Evolutionary conservation across 805 yeast genomes (phyloP).

Genomic region (Saccharomycopsis javanensis): DNA sequence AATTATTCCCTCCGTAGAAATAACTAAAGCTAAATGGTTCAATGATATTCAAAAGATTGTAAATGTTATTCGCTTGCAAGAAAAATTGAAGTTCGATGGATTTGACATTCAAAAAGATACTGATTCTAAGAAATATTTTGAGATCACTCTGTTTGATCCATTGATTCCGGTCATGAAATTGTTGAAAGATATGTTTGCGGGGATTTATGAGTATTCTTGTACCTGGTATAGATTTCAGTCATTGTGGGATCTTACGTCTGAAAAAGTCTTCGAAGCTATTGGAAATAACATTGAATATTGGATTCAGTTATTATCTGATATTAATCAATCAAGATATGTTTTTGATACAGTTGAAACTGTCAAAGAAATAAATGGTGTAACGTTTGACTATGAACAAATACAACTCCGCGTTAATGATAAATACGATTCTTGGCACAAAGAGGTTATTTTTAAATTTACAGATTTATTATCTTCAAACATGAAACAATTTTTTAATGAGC

Average conservation of each 20-base stretch:
- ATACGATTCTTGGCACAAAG: conserved; percentile 51
- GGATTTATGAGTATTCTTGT: conserved; percentile 31
- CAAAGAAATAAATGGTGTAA: conserved; percentile 33
- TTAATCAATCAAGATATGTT: conserved; percentile 33
- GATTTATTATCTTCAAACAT: conserved; percentile 28
- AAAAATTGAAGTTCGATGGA: conserved; percentile 20
- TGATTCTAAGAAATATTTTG: neutral
- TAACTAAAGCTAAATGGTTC: conserved; percentile 28
- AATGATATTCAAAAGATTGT: conserved; percentile 23
- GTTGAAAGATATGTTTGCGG: conserved; percentile 27
- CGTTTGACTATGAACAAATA: conserved; percentile 41
- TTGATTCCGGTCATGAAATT: conserved; percentile 14
- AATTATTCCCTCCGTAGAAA: conserved; percentile 33
- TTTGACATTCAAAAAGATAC: conserved; percentile 20
- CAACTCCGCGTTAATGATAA: conserved; percentile 42
- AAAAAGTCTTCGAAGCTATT: conserved; percentile 30
- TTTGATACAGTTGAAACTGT: conserved; percentile 43
- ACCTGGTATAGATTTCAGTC: conserved; percentile 50
- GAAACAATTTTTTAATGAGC: conserved; percentile 24
- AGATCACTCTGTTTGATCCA: neutral
- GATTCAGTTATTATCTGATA: conserved; percentile 37
- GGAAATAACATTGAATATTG: conserved; percentile 34
- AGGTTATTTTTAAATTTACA: conserved; percentile 34
- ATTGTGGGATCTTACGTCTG: conserved; percentile 47
- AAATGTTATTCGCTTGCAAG: conserved; percentile 24